Conservation (phyloP, 1,284 basidiomycete species). For the Puccinia novopanici region DNA sequence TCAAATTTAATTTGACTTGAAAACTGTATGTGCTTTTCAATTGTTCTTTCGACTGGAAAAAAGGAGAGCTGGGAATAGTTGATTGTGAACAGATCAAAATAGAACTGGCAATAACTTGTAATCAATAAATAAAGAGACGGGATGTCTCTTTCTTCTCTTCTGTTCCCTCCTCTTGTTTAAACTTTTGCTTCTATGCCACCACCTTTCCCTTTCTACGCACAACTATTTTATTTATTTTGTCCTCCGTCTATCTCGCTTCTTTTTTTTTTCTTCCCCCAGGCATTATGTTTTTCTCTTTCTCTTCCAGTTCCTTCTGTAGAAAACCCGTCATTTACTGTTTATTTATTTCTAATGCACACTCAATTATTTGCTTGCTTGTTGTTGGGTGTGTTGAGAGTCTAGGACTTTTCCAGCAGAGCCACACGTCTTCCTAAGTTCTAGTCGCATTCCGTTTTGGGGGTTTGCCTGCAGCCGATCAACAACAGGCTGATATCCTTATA, state of each 20-base stretch:
- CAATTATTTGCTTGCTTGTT: background rate
- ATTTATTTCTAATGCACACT: background rate
- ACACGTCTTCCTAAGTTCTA: no score
- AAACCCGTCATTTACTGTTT: background rate
- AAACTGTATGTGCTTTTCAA: conserved; percentile 14
- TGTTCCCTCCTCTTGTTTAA: conserved; percentile 11
- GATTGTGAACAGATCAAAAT: background rate
- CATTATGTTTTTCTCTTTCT: background rate
- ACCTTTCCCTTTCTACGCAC: background rate
- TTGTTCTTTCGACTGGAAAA: conserved; percentile 1
- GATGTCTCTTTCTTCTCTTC: background rate
- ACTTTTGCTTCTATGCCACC: background rate
- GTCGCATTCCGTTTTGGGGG: no score
- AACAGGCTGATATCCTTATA: no score
- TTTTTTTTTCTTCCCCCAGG: background rate
- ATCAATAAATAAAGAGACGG: conserved; percentile 1
- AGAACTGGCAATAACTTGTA: conserved; percentile 2
- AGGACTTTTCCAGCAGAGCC: no score
- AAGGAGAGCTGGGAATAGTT: background rate
- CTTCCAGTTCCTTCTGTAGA: background rate
- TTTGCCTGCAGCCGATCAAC: no score
- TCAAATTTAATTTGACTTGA: background rate
- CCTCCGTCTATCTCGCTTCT: background rate
- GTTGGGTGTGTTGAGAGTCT: background rate
- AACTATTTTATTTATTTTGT: background rate